Evolutionary conservation across 352 stramenopile genomes (phyloP).

Genomic region (Pythium oligandrum): DNA sequence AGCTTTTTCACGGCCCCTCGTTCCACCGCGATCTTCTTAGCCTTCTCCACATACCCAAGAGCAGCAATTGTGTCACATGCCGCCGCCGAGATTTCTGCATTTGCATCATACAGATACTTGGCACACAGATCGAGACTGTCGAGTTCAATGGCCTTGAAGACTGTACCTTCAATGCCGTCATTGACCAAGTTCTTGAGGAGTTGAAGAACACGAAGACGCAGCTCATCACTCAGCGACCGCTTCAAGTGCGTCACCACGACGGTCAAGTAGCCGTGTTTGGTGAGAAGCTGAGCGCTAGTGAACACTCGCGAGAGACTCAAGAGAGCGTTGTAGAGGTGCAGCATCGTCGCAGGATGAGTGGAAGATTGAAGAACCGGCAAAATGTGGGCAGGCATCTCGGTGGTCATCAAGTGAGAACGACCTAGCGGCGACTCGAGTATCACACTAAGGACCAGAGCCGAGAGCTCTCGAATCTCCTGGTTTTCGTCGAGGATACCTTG

Average conservation of each 20-base stretch:
- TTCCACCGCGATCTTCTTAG: conserved; percentile 47
- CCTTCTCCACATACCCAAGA: conserved; percentile 57
- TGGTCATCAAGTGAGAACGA: conserved; percentile 31
- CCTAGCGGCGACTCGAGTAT: conserved; percentile 40
- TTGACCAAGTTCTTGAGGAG: conserved; percentile 67
- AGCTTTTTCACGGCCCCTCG: conserved; percentile 49
- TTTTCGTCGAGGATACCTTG: conserved; percentile 25
- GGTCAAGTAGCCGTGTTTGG: conserved; percentile 38
- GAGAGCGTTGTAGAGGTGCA: conserved; percentile 50
- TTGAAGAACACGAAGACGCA: conserved; percentile 46
- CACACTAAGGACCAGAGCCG: conserved; percentile 47
- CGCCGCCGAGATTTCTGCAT: conserved; percentile 34
- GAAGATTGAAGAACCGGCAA: conserved; percentile 37
- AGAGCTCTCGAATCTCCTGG: conserved; percentile 46
- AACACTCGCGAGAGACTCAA: conserved; percentile 38
- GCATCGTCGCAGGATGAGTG: conserved; percentile 22
- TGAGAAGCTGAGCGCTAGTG: conserved; percentile 41
- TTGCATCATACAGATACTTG: conserved; percentile 36
- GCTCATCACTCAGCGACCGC: conserved; percentile 15
- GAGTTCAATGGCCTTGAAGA: conserved; percentile 48
- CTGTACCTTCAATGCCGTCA: conserved; percentile 48
- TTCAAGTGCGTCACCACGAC: conserved; percentile 54
- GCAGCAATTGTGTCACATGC: conserved; percentile 49
- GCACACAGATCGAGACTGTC: conserved; percentile 35
- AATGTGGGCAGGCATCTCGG: conserved; percentile 32